phyloP scores from a whole-genome alignment of 2,329 filamentous ascomycete species.

The Pleurostoma richardsiae region DNA sequence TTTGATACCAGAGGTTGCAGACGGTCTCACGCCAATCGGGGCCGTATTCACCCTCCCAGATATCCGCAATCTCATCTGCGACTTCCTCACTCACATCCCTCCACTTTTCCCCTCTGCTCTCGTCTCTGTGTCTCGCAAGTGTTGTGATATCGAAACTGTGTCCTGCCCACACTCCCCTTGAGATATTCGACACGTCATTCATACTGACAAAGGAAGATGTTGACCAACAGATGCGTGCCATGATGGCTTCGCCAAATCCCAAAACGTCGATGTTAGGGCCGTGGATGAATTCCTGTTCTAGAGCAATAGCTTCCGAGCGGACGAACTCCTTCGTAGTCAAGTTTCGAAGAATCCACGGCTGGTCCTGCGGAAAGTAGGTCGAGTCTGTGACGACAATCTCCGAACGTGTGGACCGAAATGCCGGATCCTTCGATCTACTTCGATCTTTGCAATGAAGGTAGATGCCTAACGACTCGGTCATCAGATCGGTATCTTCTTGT shows the following conservation, averaged over 20 bases:
- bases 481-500: constrained; percentile 11
- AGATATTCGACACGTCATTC: constrained; percentile 7
- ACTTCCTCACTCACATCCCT: constrained; percentile 20
- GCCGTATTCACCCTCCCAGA: constrained; percentile 3
- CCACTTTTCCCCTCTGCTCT: constrained; percentile 11
- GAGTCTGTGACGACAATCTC: too few relatives aligned
- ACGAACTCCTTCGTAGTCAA: constrained; percentile 24
- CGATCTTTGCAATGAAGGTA: too few relatives aligned
- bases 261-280: constrained; percentile 20
- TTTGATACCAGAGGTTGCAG: neutral
- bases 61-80: constrained; percentile 11
- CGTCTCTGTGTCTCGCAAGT: constrained; percentile 8
- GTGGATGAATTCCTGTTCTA: constrained; percentile 16
- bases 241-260: constrained; percentile 20
- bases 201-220: constrained; percentile 2
- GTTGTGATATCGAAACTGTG: constrained; percentile 22
- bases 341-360: constrained; percentile 24
- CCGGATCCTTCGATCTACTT: too few relatives aligned
- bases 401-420: too few relatives aligned
- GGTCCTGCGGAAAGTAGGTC: constrained; percentile 17
- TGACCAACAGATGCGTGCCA: constrained; percentile 20
- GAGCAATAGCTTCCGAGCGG: constrained; percentile 17
- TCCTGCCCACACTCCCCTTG: constrained; percentile 20
- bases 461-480: constrained; percentile 10
- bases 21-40: neutral